A percentile compares a stretch with the other conserved stretches of the same genome.
Conservation (phyloP, 2,329 filamentous ascomycete genomes). For the Aspergillus unguis region DNA sequence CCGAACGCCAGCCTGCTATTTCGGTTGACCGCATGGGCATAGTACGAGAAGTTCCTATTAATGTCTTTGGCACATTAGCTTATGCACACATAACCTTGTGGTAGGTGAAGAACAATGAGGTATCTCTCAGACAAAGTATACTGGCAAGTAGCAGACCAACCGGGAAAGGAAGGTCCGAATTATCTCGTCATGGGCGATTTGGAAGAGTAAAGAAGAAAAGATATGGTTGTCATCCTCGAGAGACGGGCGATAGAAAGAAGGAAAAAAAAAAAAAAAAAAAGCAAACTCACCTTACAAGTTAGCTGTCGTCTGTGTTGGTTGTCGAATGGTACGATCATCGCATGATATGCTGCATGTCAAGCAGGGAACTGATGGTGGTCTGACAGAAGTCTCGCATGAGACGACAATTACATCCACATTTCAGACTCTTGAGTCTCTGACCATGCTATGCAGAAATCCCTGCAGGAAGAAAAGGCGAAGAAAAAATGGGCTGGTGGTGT, state of each 20-base stretch:
- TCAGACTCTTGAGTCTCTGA: not conserved
- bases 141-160: slow-evolving; percentile 69
- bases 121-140: slow-evolving; percentile 62
- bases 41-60: not conserved
- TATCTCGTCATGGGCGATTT: slow-evolving; percentile 67
- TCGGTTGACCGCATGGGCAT: too few species aligned
- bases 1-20: too few species aligned
- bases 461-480: slow-evolving; percentile 17
- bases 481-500: slow-evolving; percentile 12
- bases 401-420: not conserved
- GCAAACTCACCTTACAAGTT: slow-evolving; percentile 24
- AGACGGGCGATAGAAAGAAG: slow-evolving; percentile 18
- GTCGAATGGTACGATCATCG: slow-evolving; percentile 10
- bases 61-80: slow-evolving; percentile 9
- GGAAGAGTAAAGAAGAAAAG: slow-evolving; percentile 61
- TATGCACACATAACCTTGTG: not conserved
- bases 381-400: not conserved
- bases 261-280: slow-evolving; percentile 11
- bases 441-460: not conserved
- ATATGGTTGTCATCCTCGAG: slow-evolving; percentile 58
- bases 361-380: not conserved
- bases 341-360: not conserved
- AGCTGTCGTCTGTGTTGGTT: not conserved
- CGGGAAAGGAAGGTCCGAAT: slow-evolving; percentile 59
- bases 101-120: not conserved